Percentiles rank a stretch among this genome's conserved stretches.
phyloP scores from a whole-genome alignment of 2,329 filamentous ascomycete genomes.

The Fusarium mundagurra region DNA sequence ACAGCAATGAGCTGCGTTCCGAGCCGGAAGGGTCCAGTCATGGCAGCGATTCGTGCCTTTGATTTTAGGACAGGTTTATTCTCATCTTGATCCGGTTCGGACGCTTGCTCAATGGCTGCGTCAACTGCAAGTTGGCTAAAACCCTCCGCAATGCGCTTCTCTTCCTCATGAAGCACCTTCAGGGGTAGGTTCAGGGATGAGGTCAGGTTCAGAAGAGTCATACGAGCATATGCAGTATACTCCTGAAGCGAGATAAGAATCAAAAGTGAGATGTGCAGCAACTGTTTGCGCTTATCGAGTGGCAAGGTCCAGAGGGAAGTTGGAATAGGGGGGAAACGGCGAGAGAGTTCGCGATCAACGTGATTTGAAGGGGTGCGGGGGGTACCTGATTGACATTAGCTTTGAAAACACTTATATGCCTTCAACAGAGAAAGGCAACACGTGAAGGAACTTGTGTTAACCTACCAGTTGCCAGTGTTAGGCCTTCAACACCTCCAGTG shows the following conservation, averaged over 20 bases:
- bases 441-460: not conserved
- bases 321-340: constrained; percentile 66
- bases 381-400: constrained; percentile 42
- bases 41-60: constrained; percentile 67
- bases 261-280: constrained; percentile 78
- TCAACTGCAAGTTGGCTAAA: constrained; percentile 77
- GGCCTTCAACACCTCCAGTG: constrained; percentile 38
- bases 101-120: constrained; percentile 44
- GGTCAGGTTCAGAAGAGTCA: constrained; percentile 75
- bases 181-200: constrained; percentile 76
- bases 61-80: constrained; percentile 72
- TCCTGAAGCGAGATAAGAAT: constrained; percentile 80
- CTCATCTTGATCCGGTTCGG: constrained; percentile 62
- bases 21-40: constrained; percentile 66
- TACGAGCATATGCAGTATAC: constrained; percentile 78
- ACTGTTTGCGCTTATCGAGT: constrained; percentile 69
- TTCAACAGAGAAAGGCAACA: not conserved
- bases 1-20: constrained; percentile 81
- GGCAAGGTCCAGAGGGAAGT: constrained; percentile 69
- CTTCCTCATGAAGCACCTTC: constrained; percentile 72
- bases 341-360: constrained; percentile 58
- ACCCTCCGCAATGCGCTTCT: constrained; percentile 78
- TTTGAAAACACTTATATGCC: not conserved
- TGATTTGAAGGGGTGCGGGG: constrained; percentile 55
- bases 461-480: constrained; percentile 52